Conservation (phyloP, 345 rosid genomes). For the Eucalyptus camaldulensis region DNA sequence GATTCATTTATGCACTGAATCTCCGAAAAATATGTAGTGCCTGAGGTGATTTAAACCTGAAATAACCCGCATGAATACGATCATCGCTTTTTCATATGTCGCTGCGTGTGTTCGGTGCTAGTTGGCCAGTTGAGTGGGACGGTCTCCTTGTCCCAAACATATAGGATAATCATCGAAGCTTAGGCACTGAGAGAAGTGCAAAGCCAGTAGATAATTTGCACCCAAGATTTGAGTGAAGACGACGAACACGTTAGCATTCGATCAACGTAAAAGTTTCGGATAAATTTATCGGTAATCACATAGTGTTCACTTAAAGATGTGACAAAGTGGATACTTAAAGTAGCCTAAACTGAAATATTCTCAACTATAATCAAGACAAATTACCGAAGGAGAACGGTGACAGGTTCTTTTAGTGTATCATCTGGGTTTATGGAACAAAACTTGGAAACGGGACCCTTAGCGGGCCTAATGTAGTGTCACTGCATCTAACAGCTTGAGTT, state of each 20-base stretch:
- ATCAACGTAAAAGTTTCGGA: neutral
- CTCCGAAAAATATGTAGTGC: neutral
- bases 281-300: neutral
- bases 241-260: neutral
- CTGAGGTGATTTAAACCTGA: neutral
- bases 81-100: neutral
- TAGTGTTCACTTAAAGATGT: neutral
- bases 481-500: too few species aligned
- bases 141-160: neutral
- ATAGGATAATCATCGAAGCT: neutral
- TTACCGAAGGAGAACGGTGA: neutral
- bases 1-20: neutral
- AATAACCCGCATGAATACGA: neutral
- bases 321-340: neutral
- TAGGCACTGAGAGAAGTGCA: neutral
- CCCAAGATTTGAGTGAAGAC: neutral
- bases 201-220: neutral
- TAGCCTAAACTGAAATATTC: neutral
- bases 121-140: neutral
- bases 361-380: neutral
- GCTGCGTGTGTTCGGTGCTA: neutral
- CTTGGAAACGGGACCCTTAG: neutral
- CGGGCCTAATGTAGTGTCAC: neutral
- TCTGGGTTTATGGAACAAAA: neutral
- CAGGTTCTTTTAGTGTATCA: neutral